Conservation (phyloP, 371 early-diverging fungal species). For the Lichtheimia hyalospora region DNA sequence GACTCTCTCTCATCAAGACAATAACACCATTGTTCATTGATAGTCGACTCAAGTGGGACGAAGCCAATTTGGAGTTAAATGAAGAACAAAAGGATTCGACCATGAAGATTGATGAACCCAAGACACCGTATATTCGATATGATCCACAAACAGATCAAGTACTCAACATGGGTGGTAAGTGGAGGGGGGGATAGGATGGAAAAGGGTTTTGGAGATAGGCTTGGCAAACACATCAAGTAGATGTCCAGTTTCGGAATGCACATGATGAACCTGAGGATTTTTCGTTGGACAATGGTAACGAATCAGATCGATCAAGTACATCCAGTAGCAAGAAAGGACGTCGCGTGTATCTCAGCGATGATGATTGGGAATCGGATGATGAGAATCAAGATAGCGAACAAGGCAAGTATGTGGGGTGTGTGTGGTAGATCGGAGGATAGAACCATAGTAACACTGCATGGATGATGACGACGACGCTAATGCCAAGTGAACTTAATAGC, state of each 20-base stretch:
- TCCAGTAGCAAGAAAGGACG: slow-evolving; percentile 30
- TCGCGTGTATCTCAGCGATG: slow-evolving; percentile 40
- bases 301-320: slow-evolving; percentile 42
- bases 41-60: slow-evolving; percentile 86
- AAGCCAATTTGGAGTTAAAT: slow-evolving; percentile 87
- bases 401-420: neutral
- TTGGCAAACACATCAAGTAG: neutral
- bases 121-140: slow-evolving; percentile 92
- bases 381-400: slow-evolving; percentile 19
- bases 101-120: slow-evolving; percentile 98
- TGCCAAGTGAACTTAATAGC: slow-evolving; percentile 17
- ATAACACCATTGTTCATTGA: neutral
- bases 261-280: slow-evolving; percentile 51
- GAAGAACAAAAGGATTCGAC: slow-evolving; percentile 89
- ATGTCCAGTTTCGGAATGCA: slow-evolving; percentile 14
- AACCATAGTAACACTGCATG: neutral
- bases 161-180: slow-evolving; percentile 46
- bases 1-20: neutral
- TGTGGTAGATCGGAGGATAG: neutral
- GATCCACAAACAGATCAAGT: slow-evolving; percentile 78
- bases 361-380: slow-evolving; percentile 54
- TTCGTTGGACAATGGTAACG: slow-evolving; percentile 41
- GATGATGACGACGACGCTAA: neutral
- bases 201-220: too few species aligned
- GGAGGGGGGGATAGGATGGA: neutral